A percentile compares a stretch with the other conserved stretches of the same genome.
phyloP scores from a whole-genome alignment of 495 filamentous ascomycete genomes.

The Penicillium pancosmium region DNA sequence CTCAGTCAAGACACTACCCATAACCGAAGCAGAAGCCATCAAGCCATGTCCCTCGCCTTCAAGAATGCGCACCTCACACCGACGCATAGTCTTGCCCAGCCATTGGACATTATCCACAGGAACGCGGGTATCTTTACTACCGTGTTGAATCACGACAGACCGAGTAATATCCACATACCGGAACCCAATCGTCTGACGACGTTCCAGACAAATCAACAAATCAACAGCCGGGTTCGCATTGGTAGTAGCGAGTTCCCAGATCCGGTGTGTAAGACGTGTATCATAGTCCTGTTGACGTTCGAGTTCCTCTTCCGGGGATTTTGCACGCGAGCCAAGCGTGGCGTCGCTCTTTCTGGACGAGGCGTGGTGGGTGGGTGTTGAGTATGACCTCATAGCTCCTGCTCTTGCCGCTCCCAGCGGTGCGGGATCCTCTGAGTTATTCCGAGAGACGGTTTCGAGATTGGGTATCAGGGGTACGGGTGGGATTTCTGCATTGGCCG shows the following conservation, averaged over 20 bases:
- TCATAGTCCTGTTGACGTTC: conserved; percentile 84
- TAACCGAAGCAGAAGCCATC: conserved; percentile 92
- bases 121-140: conserved; percentile 86
- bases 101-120: conserved; percentile 94
- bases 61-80: conserved; percentile 87
- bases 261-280: conserved; percentile 80
- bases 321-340: conserved; percentile 26
- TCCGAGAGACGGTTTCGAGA: conserved; percentile 34
- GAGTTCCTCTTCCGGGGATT: conserved; percentile 42
- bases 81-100: conserved; percentile 90
- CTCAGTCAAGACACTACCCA: conserved; percentile 91
- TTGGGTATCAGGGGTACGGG: conserved; percentile 54
- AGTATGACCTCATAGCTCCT: conserved; percentile 19
- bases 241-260: conserved; percentile 92
- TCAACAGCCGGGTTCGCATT: conserved; percentile 95
- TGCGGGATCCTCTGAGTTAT: conserved; percentile 45
- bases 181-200: conserved; percentile 90
- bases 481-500: conserved; percentile 50
- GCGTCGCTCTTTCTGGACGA: conserved; percentile 27
- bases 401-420: conserved; percentile 8
- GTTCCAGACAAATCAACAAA: conserved; percentile 88
- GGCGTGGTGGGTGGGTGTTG: conserved; percentile 10
- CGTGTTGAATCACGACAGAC: conserved; percentile 90
- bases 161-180: conserved; percentile 94
- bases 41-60: conserved; percentile 94